These are phyloP conservation scores for Tephrocybe sp. DNA, from an alignment of 768 basidiomycete genomes.

Conservation along the genomic window DNA sequence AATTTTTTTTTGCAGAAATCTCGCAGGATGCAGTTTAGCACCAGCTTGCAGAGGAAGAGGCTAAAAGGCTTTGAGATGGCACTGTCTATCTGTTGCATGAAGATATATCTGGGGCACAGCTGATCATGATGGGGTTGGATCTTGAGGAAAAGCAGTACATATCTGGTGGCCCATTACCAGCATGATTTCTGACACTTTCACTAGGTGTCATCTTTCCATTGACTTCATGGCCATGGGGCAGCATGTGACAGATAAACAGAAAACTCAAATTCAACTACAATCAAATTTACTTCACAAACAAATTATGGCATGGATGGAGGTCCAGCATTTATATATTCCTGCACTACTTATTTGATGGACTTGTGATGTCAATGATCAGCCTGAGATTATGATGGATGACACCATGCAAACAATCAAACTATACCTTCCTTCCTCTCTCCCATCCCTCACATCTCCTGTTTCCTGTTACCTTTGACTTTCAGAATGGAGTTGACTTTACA, in stretches of 20 bases:
- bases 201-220: neutral
- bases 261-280: neutral
- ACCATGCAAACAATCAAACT: too few species aligned
- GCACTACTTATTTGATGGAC: too few species aligned
- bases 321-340: too few species aligned
- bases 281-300: slow-evolving; percentile 1
- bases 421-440: neutral
- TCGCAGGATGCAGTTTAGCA: slow-evolving; percentile 12
- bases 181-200: neutral
- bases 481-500: neutral
- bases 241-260: slow-evolving; percentile 6
- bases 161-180: neutral
- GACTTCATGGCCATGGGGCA: neutral
- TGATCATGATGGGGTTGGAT: slow-evolving; percentile 15
- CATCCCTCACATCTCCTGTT: neutral
- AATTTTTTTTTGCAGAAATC: slow-evolving; percentile 3
- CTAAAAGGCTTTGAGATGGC: neutral
- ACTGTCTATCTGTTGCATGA: slow-evolving; percentile 3
- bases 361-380: too few species aligned
- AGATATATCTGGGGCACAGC: slow-evolving; percentile 1
- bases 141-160: slow-evolving; percentile 17
- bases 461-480: neutral
- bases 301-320: neutral
- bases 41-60: slow-evolving; percentile 12
- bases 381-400: too few species aligned